phyloP scores from a whole-genome alignment of 306 rosid species.

The Astragalus membranaceus region DNA sequence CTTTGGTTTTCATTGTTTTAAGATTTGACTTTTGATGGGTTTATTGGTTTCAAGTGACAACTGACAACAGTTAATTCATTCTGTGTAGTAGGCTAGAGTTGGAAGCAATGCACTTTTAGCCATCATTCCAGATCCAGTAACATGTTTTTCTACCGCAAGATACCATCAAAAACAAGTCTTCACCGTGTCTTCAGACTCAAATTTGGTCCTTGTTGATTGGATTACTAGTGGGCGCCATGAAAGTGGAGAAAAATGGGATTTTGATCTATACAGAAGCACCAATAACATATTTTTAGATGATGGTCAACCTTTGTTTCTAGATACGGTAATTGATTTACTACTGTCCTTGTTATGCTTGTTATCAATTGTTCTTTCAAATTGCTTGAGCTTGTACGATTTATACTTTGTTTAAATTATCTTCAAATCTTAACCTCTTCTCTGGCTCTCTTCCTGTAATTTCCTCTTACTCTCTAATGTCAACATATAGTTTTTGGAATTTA shows the following conservation, averaged over 20 bases:
- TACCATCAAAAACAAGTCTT: slow-evolving; percentile 86
- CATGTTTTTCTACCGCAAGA: slow-evolving; percentile 93
- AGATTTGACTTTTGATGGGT: neutral
- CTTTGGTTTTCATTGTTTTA: neutral
- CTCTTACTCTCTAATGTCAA: neutral
- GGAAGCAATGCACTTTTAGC: slow-evolving; percentile 76
- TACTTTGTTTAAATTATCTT: neutral
- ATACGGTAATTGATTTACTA: slow-evolving; percentile 46
- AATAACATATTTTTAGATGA: slow-evolving; percentile 67
- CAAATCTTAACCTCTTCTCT: neutral
- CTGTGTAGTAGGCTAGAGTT: slow-evolving; percentile 68
- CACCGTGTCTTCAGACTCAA: slow-evolving; percentile 52
- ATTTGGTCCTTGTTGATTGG: slow-evolving; percentile 92
- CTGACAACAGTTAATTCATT: slow-evolving; percentile 25
- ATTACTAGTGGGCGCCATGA: slow-evolving; percentile 92
- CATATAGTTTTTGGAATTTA: neutral
- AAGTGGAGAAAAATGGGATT: slow-evolving; percentile 91
- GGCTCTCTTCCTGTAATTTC: neutral
- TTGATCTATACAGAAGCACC: slow-evolving; percentile 71
- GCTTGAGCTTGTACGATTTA: neutral
- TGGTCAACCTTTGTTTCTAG: slow-evolving; percentile 73
- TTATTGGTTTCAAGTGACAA: slow-evolving; percentile 25
- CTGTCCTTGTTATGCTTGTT: neutral
- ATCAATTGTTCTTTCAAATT: neutral
- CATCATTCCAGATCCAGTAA: slow-evolving; percentile 88